Evolutionary conservation across 345 rosid species (phyloP).

Genomic region (Geranium rotundifolium): DNA sequence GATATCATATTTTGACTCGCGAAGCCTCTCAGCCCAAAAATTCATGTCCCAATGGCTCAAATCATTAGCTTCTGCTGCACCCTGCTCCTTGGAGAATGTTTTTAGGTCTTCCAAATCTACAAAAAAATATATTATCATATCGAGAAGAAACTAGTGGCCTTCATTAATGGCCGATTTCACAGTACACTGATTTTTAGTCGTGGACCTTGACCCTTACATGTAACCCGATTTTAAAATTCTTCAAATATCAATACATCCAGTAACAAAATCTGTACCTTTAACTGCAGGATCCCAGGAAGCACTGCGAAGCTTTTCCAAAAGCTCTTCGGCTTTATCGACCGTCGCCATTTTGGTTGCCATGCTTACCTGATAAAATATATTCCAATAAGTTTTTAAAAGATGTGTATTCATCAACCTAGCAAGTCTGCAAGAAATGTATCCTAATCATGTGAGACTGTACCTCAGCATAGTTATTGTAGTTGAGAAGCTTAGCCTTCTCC

Average conservation of each 20-base stretch:
- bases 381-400: slow-evolving; percentile 11
- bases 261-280: slow-evolving; percentile 34
- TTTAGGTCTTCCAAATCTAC: slow-evolving; percentile 76
- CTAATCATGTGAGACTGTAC: slow-evolving; percentile 18
- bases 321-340: slow-evolving; percentile 67
- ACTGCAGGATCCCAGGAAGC: slow-evolving; percentile 89
- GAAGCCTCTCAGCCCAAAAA: slow-evolving; percentile 97
- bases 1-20: slow-evolving; percentile 80
- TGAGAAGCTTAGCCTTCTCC: slow-evolving; percentile 74
- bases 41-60: slow-evolving; percentile 72
- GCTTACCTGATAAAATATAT: slow-evolving; percentile 47
- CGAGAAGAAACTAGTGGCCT: neutral
- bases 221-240: neutral
- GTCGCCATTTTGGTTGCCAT: slow-evolving; percentile 97
- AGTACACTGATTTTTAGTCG: no score
- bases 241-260: neutral
- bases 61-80: slow-evolving; percentile 60
- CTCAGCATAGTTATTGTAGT: slow-evolving; percentile 80
- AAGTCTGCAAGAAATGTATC: neutral
- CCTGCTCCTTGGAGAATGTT: slow-evolving; percentile 55
- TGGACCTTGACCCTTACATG: no score
- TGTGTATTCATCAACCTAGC: slow-evolving; percentile 3
- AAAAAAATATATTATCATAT: slow-evolving; percentile 1
- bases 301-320: slow-evolving; percentile 67
- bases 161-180: no score